phyloP scores from a whole-genome alignment of 176 grass and related monocot genomes.

The bread wheat (Triticum aestivum) region DNA sequence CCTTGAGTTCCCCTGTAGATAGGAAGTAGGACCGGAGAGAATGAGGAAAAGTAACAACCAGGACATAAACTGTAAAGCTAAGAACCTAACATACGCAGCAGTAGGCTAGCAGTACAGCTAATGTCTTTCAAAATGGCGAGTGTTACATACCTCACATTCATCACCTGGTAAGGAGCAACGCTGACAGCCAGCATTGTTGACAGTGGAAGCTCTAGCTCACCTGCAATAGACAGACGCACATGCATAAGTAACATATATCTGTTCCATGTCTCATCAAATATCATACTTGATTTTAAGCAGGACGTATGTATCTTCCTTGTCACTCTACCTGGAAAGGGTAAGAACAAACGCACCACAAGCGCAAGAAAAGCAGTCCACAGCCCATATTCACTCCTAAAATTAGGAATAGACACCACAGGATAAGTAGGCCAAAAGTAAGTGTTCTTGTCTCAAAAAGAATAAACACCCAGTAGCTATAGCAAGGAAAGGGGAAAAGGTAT shows the following conservation, averaged over 20 bases:
- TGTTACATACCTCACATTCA: slow-evolving; percentile 61
- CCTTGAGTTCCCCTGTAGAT: slow-evolving; percentile 73
- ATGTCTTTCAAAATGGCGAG: not conserved
- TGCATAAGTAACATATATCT: slow-evolving; percentile 13
- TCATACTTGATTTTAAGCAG: not conserved
- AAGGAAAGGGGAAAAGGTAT: slow-evolving; percentile 18
- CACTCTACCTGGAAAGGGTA: slow-evolving; percentile 74
- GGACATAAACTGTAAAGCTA: not conserved
- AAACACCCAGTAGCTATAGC: not conserved
- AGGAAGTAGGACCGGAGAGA: not conserved
- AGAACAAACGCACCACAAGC: slow-evolving; percentile 81
- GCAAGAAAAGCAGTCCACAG: slow-evolving; percentile 90
- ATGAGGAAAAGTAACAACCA: not conserved
- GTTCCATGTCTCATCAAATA: not conserved
- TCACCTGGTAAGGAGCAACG: slow-evolving; percentile 65
- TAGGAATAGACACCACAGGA: slow-evolving; percentile 13
- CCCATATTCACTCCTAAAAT: slow-evolving; percentile 81
- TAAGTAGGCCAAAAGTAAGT: not conserved
- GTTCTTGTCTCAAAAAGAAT: not conserved
- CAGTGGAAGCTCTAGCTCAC: slow-evolving; percentile 79
- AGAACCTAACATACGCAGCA: not conserved
- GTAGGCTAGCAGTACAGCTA: not conserved
- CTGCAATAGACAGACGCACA: slow-evolving; percentile 32
- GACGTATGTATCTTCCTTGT: not conserved
- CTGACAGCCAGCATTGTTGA: slow-evolving; percentile 73